Conservation (phyloP, 73 alveolate species). For the Paramecium biaurelia region DNA sequence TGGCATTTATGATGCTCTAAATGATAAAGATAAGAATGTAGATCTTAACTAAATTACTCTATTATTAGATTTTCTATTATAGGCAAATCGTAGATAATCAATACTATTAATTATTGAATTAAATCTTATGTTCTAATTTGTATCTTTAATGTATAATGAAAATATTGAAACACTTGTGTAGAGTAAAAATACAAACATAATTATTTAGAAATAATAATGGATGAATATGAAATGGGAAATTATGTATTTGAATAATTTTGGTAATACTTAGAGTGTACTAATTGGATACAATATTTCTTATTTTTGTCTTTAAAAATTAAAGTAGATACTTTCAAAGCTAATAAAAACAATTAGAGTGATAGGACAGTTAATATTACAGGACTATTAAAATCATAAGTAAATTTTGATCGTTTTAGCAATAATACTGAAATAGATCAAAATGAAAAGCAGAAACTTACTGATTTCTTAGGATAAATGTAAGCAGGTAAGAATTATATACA, state of each 20-base stretch:
- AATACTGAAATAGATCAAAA: not conserved
- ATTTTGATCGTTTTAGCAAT: not conserved
- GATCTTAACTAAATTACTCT: not conserved
- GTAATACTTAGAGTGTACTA: not conserved
- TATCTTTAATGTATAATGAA: not conserved
- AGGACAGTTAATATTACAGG: not conserved
- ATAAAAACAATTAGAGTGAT: slow-evolving; percentile 1
- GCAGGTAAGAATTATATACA: not conserved
- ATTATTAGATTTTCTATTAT: slow-evolving; percentile 12
- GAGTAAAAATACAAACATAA: not conserved
- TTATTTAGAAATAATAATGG: not conserved
- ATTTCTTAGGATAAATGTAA: not conserved
- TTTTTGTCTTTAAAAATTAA: not conserved
- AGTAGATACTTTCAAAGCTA: not conserved
- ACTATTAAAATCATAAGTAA: not conserved
- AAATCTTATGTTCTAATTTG: not conserved
- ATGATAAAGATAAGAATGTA: not conserved
- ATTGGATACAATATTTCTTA: not conserved
- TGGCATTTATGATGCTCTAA: not conserved
- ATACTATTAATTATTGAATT: not conserved
- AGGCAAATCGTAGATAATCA: not conserved
- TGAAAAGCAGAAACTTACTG: not conserved
- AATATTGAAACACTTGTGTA: not conserved
- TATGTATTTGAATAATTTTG: not conserved
- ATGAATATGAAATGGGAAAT: slow-evolving; percentile 4